Evolutionary conservation across 331 rosid species (phyloP), one percentile per base, ranked within the genome.

Genomic region (Rosa hybrid): DNA sequence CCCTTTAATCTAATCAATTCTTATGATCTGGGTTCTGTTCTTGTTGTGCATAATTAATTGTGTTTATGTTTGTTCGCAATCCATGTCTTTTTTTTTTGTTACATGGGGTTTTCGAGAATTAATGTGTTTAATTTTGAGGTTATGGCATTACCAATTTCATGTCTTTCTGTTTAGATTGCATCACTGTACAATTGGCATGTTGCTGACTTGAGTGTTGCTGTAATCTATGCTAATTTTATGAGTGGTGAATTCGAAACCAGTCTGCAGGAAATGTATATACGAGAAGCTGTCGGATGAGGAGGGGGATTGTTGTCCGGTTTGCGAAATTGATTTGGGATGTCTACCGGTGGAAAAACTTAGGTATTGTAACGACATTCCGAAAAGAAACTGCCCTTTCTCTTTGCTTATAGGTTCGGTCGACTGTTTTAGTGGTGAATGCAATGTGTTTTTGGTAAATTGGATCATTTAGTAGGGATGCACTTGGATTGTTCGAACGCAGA

Each of bases 341-440:
- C 91, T 89, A 81, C 99, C 99, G 0, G 89, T 88, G 67, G 98
- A 95, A 72, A 95, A 95, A 82, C 93, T 95, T 84, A 95, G 99
- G 99, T 91, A 75, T 1, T 71, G 51, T 68, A 68, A 20, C 30
- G 17, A 38, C 6, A 34, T 65, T 5, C 5, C 21, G 46, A 16
- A 38, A 16, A 38, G 46, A 67, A 17, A 14, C 62, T 44, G 18
- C 14, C 20, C 1, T 50, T 23, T 44, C 23, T 12, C 12, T 21
- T 38, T 12, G 20, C 20, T 46, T 14, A 9, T 21, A 71, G n/a
- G 57, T 70, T 56, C 42, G 39, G 34, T 30, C 34, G 3, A 30
- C 34, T 30, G 34, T 30, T 30, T 30, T 30, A 30, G 34, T 30
- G 34, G 34, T 30, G 34, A 30, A 30, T 30, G 34, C 34, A 30